Evolutionary conservation across 1,284 basidiomycete species (phyloP), one percentile per base, ranked within the genome.

Genomic region (Cryptococcus sp.): DNA sequence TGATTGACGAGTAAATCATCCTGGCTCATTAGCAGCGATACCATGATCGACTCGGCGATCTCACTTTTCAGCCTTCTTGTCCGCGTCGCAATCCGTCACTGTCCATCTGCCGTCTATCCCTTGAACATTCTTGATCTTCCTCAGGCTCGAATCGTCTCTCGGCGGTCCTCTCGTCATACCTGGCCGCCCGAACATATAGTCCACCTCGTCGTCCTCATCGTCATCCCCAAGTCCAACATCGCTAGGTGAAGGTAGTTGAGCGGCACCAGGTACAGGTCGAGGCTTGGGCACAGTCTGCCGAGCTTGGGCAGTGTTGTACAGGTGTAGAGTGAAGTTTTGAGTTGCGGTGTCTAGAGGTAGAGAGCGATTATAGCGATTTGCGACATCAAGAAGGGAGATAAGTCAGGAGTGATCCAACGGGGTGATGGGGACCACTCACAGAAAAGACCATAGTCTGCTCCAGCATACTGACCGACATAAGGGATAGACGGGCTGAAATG

Each of bases 31-130:
- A 48, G 48, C 45, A 40, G 48, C 53, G 41, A 47, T 26, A 44
- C 37, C 45, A 28, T 39, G 14, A 28, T 37, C n/a, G 40, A 14
- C 45, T 10, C 36, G 45, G 37, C 23, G 38, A 37, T 62, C 66
- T 41, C 42, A 83, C 89, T 86, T 84, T 71, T 92, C 82, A 53
- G 95, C 97, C 66, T 93, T 85, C 4, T 86, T 86, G 52, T 87
- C 90, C 10, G 95, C 76, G 69, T 97, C 90, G 12, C 90, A 91
- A 72, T 98, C 94, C 2, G 92, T 94, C 48, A 95, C 86, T 0
- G 92, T 94, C 92, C 92, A 95, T 28, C 80, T 76, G 7, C 86
- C 86, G 28, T 80, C 76, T 45, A 79, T 74, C 1, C 88, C 92
- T 63, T 82, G 78, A 43, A 94, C 86, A 0, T 81, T 82, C 69